phyloP scores from a whole-genome alignment of 2,329 filamentous ascomycete species.

The Fusarium tricinctum region DNA sequence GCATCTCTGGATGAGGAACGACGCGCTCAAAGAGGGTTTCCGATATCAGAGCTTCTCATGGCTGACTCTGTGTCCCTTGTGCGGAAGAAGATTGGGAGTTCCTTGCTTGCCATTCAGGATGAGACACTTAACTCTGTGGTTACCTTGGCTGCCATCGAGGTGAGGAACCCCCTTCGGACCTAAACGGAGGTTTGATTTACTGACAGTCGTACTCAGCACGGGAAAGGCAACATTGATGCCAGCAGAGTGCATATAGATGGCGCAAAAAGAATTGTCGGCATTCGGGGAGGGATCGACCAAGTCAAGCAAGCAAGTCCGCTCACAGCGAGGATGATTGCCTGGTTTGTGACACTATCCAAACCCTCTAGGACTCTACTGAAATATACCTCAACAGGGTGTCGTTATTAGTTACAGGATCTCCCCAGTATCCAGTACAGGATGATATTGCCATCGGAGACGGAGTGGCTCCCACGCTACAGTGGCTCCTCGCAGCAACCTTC shows the following conservation, averaged over 20 bases:
- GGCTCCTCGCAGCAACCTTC: slow-evolving; percentile 55
- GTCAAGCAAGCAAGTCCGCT: slow-evolving; percentile 65
- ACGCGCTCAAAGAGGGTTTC: slow-evolving; percentile 65
- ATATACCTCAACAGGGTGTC: slow-evolving; percentile 62
- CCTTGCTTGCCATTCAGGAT: slow-evolving; percentile 63
- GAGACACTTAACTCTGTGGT: slow-evolving; percentile 70
- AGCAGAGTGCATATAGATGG: slow-evolving; percentile 65
- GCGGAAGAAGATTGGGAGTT: slow-evolving; percentile 63
- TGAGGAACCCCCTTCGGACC: slow-evolving; percentile 47
- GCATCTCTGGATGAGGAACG: slow-evolving; percentile 69
- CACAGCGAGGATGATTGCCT: slow-evolving; percentile 68
- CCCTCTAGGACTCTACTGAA: neutral
- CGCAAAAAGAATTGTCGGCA: slow-evolving; percentile 62
- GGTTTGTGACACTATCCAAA: slow-evolving; percentile 55
- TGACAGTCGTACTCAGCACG: slow-evolving; percentile 56
- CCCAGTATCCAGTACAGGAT: slow-evolving; percentile 67
- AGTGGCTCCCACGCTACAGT: slow-evolving; percentile 63
- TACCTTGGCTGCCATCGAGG: slow-evolving; percentile 70
- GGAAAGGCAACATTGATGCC: slow-evolving; percentile 64
- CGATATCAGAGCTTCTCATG: slow-evolving; percentile 68
- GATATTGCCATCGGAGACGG: slow-evolving; percentile 63
- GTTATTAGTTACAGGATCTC: slow-evolving; percentile 65
- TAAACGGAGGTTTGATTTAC: accelerated
- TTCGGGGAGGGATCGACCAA: slow-evolving; percentile 65
- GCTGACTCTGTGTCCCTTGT: slow-evolving; percentile 67